These are phyloP conservation scores for Litsea cubeba DNA, from an alignment of 164 flowering plant genomes.

Conservation along the genomic window DNA sequence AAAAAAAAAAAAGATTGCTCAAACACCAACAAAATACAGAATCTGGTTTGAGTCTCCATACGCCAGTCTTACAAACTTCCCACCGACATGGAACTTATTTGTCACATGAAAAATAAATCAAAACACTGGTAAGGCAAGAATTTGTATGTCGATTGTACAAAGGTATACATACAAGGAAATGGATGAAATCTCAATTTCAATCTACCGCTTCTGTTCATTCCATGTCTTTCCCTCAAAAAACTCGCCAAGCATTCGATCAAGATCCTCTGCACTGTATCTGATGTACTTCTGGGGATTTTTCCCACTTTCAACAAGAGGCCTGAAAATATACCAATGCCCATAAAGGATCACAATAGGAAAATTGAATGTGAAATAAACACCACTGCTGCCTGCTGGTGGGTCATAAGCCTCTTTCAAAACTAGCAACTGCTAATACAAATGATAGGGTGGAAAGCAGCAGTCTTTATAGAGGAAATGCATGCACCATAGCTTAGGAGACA, in stretches of 20 bases:
- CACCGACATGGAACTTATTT: neutral
- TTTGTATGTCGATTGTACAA: neutral
- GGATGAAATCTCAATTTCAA: neutral
- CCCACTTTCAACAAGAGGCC: slow-evolving; percentile 76
- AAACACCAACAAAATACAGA: too few species aligned
- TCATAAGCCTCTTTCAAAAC: neutral
- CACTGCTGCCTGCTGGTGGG: neutral
- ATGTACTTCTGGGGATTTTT: slow-evolving; percentile 86
- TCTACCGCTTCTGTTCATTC: slow-evolving; percentile 61
- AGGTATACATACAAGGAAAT: neutral
- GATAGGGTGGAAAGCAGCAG: too few species aligned
- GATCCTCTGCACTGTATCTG: slow-evolving; percentile 68
- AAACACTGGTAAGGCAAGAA: neutral
- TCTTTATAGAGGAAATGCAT: too few species aligned
- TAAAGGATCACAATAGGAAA: neutral
- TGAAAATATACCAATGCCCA: slow-evolving; percentile 18
- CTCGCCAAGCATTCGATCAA: slow-evolving; percentile 83
- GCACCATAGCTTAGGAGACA: too few species aligned
- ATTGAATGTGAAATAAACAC: neutral
- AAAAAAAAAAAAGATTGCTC: too few species aligned
- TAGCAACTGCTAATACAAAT: too few species aligned
- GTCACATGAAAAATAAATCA: neutral
- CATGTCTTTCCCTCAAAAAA: slow-evolving; percentile 88
- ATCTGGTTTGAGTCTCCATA: too few species aligned
- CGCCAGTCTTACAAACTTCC: too few species aligned